Conservation (phyloP, 1,284 basidiomycete genomes). For the Trichosporon faecale region DNA sequence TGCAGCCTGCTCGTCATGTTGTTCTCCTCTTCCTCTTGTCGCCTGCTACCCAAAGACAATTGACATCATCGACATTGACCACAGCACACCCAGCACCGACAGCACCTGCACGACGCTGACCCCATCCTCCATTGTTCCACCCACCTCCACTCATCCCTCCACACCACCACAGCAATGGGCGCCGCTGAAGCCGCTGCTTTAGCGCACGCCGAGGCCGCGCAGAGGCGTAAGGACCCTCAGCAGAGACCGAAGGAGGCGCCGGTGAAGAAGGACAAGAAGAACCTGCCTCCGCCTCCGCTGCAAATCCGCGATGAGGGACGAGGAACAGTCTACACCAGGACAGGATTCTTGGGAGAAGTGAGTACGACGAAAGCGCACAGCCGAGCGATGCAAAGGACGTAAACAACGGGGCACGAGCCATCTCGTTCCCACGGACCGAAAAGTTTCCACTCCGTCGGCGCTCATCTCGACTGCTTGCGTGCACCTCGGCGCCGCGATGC, state of each 20-base stretch:
- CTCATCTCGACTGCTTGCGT: neutral
- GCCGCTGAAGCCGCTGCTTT: constrained; percentile 9
- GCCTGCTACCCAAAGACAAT: neutral
- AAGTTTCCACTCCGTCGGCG: neutral
- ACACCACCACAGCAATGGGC: neutral
- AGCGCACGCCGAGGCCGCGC: constrained; percentile 10
- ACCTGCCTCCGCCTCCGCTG: constrained; percentile 75
- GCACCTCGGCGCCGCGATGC: too few species aligned
- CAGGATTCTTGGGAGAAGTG: constrained; percentile 83
- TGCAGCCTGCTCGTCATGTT: constrained; percentile 3
- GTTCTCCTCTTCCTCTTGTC: constrained; percentile 2
- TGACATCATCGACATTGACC: neutral
- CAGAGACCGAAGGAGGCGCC: constrained; percentile 8
- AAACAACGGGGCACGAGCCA: constrained; percentile 2
- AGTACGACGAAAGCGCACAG: constrained; percentile 34
- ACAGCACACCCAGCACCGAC: neutral
- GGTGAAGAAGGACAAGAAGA: constrained; percentile 56
- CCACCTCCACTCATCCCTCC: neutral
- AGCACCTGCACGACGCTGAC: too few species aligned
- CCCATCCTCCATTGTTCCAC: neutral
- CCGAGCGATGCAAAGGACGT: neutral
- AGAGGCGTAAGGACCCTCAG: constrained; percentile 9
- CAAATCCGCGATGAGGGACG: constrained; percentile 67
- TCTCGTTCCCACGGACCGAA: neutral
- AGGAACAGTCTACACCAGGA: constrained; percentile 61